phyloP scores from a whole-genome alignment of 2,329 filamentous ascomycete genomes.

The Catunica adiposa region DNA sequence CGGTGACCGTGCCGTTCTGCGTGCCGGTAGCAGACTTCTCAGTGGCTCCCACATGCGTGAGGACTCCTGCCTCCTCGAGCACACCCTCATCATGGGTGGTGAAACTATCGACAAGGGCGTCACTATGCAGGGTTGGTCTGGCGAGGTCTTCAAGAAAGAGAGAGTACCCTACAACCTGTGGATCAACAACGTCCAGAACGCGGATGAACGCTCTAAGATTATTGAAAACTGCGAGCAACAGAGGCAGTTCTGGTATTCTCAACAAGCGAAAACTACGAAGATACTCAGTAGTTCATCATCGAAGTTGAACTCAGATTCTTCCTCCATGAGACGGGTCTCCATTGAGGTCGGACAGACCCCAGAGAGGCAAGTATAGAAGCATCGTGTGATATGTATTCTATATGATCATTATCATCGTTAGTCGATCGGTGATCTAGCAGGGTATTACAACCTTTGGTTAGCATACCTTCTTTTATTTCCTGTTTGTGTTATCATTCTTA shows the following conservation, averaged over 20 bases:
- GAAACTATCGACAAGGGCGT: slow-evolving; percentile 34
- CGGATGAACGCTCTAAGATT: not conserved
- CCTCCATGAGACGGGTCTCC: too few species aligned
- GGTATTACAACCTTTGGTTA: too few species aligned
- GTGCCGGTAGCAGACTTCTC: slow-evolving; percentile 34
- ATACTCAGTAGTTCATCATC: not conserved
- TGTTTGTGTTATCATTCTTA: not conserved
- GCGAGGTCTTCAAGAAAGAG: slow-evolving; percentile 23
- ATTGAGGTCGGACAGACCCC: not conserved
- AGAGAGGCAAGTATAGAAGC: not conserved
- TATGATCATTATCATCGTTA: too few species aligned
- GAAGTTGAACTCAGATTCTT: too few species aligned
- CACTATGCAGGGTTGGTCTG: slow-evolving; percentile 41
- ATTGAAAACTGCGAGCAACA: not conserved
- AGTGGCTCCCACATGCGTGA: slow-evolving; percentile 36
- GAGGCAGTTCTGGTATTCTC: not conserved
- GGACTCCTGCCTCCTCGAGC: slow-evolving; percentile 38
- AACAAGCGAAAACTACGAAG: not conserved
- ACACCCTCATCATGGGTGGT: slow-evolving; percentile 40
- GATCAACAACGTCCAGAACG: not conserved
- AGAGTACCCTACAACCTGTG: slow-evolving; percentile 5
- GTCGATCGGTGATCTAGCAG: too few species aligned
- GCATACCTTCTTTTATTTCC: too few species aligned
- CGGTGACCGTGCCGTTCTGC: slow-evolving; percentile 34
- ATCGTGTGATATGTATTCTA: not conserved